Percentiles rank a stretch among this genome's conserved stretches.
These are phyloP conservation scores for Grammothele lineata DNA, from an alignment of 768 basidiomycete genomes.

Conservation along the genomic window DNA sequence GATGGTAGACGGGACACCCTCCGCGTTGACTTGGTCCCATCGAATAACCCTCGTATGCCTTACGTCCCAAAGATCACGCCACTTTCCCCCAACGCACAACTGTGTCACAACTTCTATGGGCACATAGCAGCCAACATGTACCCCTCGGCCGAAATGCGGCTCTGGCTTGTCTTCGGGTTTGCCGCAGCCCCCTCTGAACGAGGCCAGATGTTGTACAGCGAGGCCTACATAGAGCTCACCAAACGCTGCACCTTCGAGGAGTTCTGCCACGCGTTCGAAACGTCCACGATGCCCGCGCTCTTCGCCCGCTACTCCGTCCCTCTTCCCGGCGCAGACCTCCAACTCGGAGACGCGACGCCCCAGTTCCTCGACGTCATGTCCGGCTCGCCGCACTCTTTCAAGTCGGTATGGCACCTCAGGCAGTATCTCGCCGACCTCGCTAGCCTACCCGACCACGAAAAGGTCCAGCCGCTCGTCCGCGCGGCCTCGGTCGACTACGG, in stretches of 20 bases:
- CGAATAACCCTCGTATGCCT: too few relatives aligned
- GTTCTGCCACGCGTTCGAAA: constrained; percentile 27
- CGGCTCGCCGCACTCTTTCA: constrained; percentile 8
- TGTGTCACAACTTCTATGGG: neutral
- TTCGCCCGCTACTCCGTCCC: neutral
- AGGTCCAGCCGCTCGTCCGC: constrained; percentile 5
- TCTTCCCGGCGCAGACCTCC: too few relatives aligned
- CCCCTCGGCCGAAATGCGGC: neutral
- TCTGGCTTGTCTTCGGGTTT: constrained; percentile 18
- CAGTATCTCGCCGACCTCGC: constrained; percentile 13
- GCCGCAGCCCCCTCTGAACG: neutral
- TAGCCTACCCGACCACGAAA: too few relatives aligned
- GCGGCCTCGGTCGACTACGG: constrained; percentile 30
- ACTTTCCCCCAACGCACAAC: neutral
- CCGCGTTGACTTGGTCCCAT: too few relatives aligned
- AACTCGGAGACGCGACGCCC: too few relatives aligned
- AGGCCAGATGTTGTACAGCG: neutral
- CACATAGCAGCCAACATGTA: neutral
- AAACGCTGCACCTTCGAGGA: constrained; percentile 32
- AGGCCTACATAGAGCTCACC: constrained; percentile 24
- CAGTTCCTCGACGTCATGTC: constrained; percentile 22
- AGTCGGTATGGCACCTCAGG: constrained; percentile 37
- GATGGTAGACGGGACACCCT: too few relatives aligned
- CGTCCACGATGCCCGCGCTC: constrained; percentile 16
- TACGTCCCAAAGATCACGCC: neutral